Evolutionary conservation across 306 rosid genomes (phyloP).

Genomic region (Comarum palustre): DNA sequence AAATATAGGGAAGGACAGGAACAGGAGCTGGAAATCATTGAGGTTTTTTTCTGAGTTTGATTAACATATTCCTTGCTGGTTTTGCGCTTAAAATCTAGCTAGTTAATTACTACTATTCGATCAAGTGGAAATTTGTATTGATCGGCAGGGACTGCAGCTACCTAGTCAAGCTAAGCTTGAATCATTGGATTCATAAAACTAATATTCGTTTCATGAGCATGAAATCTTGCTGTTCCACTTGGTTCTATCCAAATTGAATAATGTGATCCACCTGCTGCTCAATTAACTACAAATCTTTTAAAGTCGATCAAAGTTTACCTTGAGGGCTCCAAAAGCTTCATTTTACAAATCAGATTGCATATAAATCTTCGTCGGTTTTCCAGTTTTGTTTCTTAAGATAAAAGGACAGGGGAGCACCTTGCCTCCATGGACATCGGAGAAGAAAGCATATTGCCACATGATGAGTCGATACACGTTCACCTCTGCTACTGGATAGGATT

Average conservation of each 20-base stretch:
- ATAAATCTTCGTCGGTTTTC: not conserved
- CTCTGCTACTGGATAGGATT: conserved; percentile 36
- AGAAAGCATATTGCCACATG: conserved; percentile 46
- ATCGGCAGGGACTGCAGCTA: not conserved
- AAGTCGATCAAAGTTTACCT: not conserved
- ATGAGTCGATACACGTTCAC: conserved; percentile 33
- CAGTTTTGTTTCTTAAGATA: not conserved
- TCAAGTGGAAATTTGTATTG: not conserved
- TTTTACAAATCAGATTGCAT: not conserved
- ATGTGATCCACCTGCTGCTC: not conserved
- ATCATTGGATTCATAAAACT: not conserved
- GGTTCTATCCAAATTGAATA: conserved; percentile 14
- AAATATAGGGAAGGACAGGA: not conserved
- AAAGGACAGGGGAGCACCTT: conserved; percentile 28
- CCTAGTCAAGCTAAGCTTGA: not conserved
- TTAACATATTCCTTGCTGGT: not conserved
- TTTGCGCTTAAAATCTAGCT: not conserved
- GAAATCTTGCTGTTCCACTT: conserved; percentile 25
- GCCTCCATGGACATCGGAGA: conserved; percentile 29
- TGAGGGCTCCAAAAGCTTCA: not conserved
- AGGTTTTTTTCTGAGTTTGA: not conserved
- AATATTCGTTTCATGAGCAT: not conserved
- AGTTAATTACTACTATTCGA: not conserved
- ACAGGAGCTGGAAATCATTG: not conserved
- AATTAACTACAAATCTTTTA: not conserved